Percentiles rank a stretch among this genome's conserved stretches.
phyloP scores from a whole-genome alignment of 2,329 filamentous ascomycete species.

The Cladosporium sp. region DNA sequence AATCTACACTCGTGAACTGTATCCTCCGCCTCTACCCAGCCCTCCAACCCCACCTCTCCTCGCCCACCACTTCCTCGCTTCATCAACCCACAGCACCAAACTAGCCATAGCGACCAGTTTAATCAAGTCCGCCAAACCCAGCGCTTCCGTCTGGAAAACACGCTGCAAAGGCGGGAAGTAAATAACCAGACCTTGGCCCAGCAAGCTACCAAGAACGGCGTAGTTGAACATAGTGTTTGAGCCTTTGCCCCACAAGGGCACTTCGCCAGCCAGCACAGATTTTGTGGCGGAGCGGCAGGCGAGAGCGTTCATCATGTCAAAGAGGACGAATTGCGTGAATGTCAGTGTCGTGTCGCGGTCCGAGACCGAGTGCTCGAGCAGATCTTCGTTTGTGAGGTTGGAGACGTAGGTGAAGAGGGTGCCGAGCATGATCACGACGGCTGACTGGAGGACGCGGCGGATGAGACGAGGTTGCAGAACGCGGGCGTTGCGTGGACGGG shows the following conservation, averaged over 20 bases:
- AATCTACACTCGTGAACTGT: slow-evolving; percentile 6
- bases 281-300: slow-evolving; percentile 89
- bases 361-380: slow-evolving; percentile 57
- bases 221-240: slow-evolving; percentile 95
- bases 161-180: slow-evolving; percentile 92
- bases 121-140: slow-evolving; percentile 70
- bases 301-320: slow-evolving; percentile 99
- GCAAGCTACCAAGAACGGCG: slow-evolving; percentile 77
- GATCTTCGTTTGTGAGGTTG: slow-evolving; percentile 79
- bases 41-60: slow-evolving; percentile 41
- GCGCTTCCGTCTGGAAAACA: slow-evolving; percentile 90
- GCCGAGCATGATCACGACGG: slow-evolving; percentile 83
- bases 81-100: slow-evolving; percentile 92
- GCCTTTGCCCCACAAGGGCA: slow-evolving; percentile 60
- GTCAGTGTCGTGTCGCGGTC: slow-evolving; percentile 98
- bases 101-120: slow-evolving; percentile 73
- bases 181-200: slow-evolving; percentile 85
- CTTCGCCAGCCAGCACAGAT: slow-evolving; percentile 79
- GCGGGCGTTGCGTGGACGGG: slow-evolving; percentile 78
- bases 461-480: slow-evolving; percentile 85
- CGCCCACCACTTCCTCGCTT: slow-evolving; percentile 72
- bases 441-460: slow-evolving; percentile 79
- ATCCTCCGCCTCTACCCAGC: slow-evolving; percentile 1
- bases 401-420: slow-evolving; percentile 87
- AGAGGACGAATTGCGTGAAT: slow-evolving; percentile 97